phyloP scores from a whole-genome alignment of 345 rosid genomes.

The Aquilaria yunnanensis region DNA sequence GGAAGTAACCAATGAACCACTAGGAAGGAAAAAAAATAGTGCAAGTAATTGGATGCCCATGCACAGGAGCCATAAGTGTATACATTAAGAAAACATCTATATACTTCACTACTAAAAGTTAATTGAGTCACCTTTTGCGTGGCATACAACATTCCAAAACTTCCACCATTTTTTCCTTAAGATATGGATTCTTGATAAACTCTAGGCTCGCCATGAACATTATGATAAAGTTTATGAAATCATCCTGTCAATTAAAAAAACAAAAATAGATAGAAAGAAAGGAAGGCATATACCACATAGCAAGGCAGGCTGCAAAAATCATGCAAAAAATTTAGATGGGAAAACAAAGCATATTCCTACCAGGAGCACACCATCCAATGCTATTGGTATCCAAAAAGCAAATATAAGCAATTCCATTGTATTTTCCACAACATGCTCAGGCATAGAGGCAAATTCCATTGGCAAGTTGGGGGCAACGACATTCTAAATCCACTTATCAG shows the following conservation, averaged over 20 bases:
- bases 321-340: not conserved
- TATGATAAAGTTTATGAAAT: conserved; percentile 94
- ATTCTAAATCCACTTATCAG: conserved; percentile 94
- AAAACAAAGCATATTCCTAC: conserved; percentile 27
- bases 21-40: conserved; percentile 26
- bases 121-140: conserved; percentile 55
- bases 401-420: conserved; percentile 91
- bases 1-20: conserved; percentile 78
- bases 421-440: conserved; percentile 99
- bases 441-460: conserved; percentile 91
- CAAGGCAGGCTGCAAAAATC: conserved; percentile 7
- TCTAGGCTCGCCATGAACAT: conserved; percentile 97
- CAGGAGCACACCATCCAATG: conserved; percentile 76
- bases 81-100: not conserved
- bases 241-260: conserved; percentile 55
- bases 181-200: conserved; percentile 83
- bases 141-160: conserved; percentile 99
- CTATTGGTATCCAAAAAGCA: conserved; percentile 89
- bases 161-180: conserved; percentile 99
- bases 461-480: conserved; percentile 81
- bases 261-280: not conserved
- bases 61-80: conserved; percentile 3
- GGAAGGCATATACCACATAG: too few species aligned
- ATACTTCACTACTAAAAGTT: not conserved
- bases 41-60: not conserved